Conservation (phyloP, 2,329 filamentous ascomycete species). For the Hypoxylon sp. region DNA sequence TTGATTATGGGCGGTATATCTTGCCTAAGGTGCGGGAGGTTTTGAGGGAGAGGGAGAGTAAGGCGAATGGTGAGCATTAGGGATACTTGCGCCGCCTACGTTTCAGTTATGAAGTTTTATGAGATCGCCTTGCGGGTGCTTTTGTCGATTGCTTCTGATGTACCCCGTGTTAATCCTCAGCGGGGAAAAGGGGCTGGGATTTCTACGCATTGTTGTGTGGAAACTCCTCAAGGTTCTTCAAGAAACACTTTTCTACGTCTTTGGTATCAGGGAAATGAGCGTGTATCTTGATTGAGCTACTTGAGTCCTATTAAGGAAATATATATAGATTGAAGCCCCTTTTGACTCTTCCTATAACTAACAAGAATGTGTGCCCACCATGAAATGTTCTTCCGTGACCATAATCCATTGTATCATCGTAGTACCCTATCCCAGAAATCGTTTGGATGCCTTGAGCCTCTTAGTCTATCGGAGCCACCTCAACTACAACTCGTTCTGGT, state of each 20-base stretch:
- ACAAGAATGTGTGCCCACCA: neutral
- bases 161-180: neutral
- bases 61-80: conserved; percentile 32
- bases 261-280: neutral
- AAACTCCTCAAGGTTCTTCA: neutral
- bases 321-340: neutral
- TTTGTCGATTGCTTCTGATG: neutral
- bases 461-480: conserved; percentile 6
- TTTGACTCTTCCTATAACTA: too few relatives aligned
- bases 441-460: neutral
- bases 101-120: neutral
- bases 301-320: neutral
- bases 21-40: conserved; percentile 62
- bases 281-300: neutral
- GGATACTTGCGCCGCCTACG: neutral
- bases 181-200: neutral
- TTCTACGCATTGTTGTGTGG: neutral
- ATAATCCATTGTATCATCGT: neutral
- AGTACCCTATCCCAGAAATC: neutral
- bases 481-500: conserved; percentile 1
- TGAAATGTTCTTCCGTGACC: neutral
- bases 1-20: conserved; percentile 70
- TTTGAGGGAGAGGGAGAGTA: conserved; percentile 45
- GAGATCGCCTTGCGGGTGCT: neutral
- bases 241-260: neutral